Base-by-base conservation (phyloP, 2,329 filamentous ascomycete genomes). In the Coleophoma crateriformis region DNA sequence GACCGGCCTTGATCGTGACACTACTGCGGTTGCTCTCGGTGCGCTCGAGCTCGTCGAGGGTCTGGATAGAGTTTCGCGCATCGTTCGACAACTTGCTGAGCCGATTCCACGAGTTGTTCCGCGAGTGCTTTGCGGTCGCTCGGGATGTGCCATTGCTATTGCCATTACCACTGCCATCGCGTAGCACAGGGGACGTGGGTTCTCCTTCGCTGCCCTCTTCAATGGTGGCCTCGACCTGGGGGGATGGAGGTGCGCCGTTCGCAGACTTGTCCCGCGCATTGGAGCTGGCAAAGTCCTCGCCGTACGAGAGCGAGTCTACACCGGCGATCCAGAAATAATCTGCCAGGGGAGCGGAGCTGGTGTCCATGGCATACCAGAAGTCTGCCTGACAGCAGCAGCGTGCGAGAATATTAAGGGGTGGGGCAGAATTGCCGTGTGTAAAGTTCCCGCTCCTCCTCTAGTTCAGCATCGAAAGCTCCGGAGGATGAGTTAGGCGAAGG, bases 241-340 rank as follows among this genome's bases (percentile, higher is more conserved):
- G 58, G 42, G 62, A 58, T 22, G 62, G 58, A 15, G 60, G 55
- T 33, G 50, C 49, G 43, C 52, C 54, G 47, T 60, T 62, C 37
- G 47, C 50, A n/a, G 45, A 46, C 32, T 52, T 54, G 34, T 56
- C 48, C 34, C 55, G 49, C 5, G 56, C 50, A 45, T 54, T 68
- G 56, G 56, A 56, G 46, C 67, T 64, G 40, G 63, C 68, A 46
- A 68, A 68, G 60, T 71, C 64, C 58, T 85, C 82, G 54, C 81
- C 75, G 70, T 86, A 85, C 50, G 78, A 76, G 58, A 86, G 75
- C 53, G 80, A 79, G 67, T 87, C 83, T 68, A 87, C 75, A 61
- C 84, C 84, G 58, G 84, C 84, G 65, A 87, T 86, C 84, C 84
- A 87, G 68, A 87, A 87, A 71, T 87, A 87, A 67, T 87, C 84